phyloP scores from a whole-genome alignment of 1,139 yeast species.

The Ogataea hybrid region DNA sequence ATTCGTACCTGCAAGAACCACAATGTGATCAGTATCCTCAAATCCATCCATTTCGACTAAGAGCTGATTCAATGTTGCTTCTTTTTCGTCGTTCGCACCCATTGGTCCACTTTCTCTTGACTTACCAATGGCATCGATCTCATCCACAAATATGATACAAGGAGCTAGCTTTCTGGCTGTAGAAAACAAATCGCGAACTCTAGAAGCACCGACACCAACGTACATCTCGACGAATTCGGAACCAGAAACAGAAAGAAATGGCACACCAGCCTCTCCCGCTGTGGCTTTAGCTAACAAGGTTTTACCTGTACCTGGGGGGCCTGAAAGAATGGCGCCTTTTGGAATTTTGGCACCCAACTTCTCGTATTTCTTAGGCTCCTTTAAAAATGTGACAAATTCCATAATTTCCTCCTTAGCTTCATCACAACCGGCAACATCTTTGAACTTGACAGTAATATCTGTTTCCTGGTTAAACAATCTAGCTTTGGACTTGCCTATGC shows the following conservation, averaged over 20 bases:
- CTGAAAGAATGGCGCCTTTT: slow-evolving; percentile 94
- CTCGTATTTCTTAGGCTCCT: slow-evolving; percentile 86
- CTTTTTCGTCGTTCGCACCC: slow-evolving; percentile 95
- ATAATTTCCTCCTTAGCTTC: slow-evolving; percentile 98
- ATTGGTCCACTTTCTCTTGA: slow-evolving; percentile 75
- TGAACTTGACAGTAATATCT: slow-evolving; percentile 81
- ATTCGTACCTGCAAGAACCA: slow-evolving; percentile 96
- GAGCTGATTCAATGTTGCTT: slow-evolving; percentile 90
- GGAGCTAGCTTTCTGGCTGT: slow-evolving; percentile 95
- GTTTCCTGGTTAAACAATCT: slow-evolving; percentile 90
- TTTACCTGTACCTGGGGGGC: slow-evolving; percentile 99
- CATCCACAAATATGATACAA: slow-evolving; percentile 90
- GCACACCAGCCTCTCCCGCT: slow-evolving; percentile 98
- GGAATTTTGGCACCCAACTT: slow-evolving; percentile 95
- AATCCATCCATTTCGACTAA: slow-evolving; percentile 99
- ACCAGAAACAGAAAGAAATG: slow-evolving; percentile 91
- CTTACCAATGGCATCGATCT: slow-evolving; percentile 97
- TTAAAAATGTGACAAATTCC: slow-evolving; percentile 93
- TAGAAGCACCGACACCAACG: slow-evolving; percentile 97
- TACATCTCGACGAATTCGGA: slow-evolving; percentile 99
- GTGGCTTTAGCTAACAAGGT: slow-evolving; percentile 97
- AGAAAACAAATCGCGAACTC: slow-evolving; percentile 92
- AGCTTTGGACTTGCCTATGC: slow-evolving; percentile 84
- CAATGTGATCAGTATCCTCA: slow-evolving; percentile 85
- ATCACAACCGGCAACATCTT: slow-evolving; percentile 95